Evolutionary conservation across 2,329 filamentous ascomycete species (phyloP).

Genomic region (Apiospora koreana): DNA sequence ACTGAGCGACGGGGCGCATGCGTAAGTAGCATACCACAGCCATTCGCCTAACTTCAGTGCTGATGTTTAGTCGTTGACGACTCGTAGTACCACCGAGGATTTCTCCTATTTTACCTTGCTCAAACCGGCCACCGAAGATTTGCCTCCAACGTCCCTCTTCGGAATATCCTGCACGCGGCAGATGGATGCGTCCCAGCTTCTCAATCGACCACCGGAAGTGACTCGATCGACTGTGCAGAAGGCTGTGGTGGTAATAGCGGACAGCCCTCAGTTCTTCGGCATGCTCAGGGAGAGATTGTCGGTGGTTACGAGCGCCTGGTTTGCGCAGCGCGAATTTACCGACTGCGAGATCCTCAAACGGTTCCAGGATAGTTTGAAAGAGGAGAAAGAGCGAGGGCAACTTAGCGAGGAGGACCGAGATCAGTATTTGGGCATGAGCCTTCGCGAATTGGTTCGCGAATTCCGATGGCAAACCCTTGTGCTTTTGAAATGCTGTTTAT

Average conservation of each 20-base stretch:
- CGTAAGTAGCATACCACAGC: conserved; percentile 56
- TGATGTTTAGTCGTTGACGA: conserved; percentile 1
- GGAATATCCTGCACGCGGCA: conserved; percentile 95
- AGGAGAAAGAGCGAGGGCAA: conserved; percentile 60
- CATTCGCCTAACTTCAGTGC: not conserved
- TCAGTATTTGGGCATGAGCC: conserved; percentile 83
- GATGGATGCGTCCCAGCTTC: conserved; percentile 75
- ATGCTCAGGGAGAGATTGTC: conserved; percentile 87
- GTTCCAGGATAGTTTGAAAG: conserved; percentile 85
- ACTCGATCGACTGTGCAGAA: conserved; percentile 98
- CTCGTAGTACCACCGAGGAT: conserved; percentile 77
- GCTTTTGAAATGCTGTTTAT: conserved; percentile 86
- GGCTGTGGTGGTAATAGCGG: conserved; percentile 92
- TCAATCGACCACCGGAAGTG: conserved; percentile 81
- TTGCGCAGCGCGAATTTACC: conserved; percentile 88
- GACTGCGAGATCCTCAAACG: conserved; percentile 86
- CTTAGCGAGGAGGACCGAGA: conserved; percentile 73
- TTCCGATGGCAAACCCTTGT: conserved; percentile 95
- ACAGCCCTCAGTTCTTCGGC: conserved; percentile 87
- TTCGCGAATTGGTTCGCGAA: conserved; percentile 89
- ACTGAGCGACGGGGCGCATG: conserved; percentile 90
- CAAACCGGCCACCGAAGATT: conserved; percentile 54
- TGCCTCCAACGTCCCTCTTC: conserved; percentile 80
- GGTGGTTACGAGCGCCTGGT: conserved; percentile 94
- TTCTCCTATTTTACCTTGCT: conserved; percentile 98